These are phyloP conservation scores for Aureobasidium melanogenum DNA, from an alignment of 2,329 filamentous ascomycete genomes.

Conservation along the genomic window DNA sequence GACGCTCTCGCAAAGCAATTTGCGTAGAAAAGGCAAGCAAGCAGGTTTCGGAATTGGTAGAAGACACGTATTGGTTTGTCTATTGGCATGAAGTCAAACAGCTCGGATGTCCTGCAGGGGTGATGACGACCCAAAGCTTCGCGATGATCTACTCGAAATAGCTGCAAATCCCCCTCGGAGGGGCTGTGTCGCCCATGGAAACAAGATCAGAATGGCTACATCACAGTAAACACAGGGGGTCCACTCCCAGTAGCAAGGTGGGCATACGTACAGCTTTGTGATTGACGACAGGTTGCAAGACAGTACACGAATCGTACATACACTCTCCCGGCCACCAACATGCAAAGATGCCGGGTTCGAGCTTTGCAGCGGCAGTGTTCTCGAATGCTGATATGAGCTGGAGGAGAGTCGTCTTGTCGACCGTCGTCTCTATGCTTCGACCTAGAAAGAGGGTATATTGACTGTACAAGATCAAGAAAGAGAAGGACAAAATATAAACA, in stretches of 20 bases:
- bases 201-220: not conserved
- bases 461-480: not conserved
- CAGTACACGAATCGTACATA: not conserved
- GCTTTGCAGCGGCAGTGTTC: not conserved
- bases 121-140: not conserved
- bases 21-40: not conserved
- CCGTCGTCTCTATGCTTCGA: not conserved
- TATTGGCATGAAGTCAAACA: not conserved
- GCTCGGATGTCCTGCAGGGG: not conserved
- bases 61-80: not conserved
- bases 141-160: not conserved
- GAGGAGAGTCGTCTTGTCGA: not conserved
- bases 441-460: not conserved
- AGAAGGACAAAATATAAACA: not conserved
- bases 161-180: slow-evolving; percentile 6
- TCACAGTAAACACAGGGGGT: slow-evolving; percentile 2
- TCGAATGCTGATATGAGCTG: not conserved
- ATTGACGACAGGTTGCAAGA: not conserved
- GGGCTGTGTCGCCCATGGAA: slow-evolving; percentile 2
- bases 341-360: not conserved
- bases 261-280: not conserved
- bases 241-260: not conserved
- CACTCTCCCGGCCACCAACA: not conserved
- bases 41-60: not conserved
- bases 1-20: not conserved